Conservation (phyloP, 495 filamentous ascomycete species). For the Aspergillus nanangensis region DNA sequence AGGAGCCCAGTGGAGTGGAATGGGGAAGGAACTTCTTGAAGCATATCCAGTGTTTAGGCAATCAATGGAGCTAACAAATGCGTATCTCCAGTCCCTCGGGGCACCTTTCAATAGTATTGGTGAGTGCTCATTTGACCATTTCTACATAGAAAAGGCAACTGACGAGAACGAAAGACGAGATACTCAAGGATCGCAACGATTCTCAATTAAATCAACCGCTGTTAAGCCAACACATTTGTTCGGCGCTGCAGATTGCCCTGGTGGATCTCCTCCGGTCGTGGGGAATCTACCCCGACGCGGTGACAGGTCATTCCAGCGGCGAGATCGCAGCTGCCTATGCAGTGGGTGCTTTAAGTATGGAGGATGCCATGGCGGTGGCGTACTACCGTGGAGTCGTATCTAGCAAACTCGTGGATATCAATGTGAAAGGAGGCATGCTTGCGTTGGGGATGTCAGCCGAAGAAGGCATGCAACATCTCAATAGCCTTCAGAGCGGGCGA, state of each 20-base stretch:
- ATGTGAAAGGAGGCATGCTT: constrained; percentile 33
- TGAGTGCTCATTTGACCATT: neutral
- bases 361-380: constrained; percentile 17
- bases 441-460: constrained; percentile 27
- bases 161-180: neutral
- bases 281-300: constrained; percentile 10
- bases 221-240: constrained; percentile 12
- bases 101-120: constrained; percentile 12
- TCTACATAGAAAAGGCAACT: neutral
- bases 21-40: constrained; percentile 27
- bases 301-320: too few relatives aligned
- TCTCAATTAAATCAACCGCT: neutral
- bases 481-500: constrained; percentile 2
- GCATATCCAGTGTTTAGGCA: constrained; percentile 17
- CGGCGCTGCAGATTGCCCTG: constrained; percentile 20
- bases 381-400: constrained; percentile 21
- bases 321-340: constrained; percentile 27
- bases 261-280: constrained; percentile 15
- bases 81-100: constrained; percentile 12
- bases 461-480: constrained; percentile 21
- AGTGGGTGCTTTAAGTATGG: constrained; percentile 11
- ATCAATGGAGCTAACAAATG: neutral
- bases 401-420: constrained; percentile 6
- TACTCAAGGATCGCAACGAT: constrained; percentile 14
- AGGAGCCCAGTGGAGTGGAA: constrained; percentile 33